phyloP scores from a whole-genome alignment of 2,329 filamentous ascomycete genomes.

The Claviceps capensis region DNA sequence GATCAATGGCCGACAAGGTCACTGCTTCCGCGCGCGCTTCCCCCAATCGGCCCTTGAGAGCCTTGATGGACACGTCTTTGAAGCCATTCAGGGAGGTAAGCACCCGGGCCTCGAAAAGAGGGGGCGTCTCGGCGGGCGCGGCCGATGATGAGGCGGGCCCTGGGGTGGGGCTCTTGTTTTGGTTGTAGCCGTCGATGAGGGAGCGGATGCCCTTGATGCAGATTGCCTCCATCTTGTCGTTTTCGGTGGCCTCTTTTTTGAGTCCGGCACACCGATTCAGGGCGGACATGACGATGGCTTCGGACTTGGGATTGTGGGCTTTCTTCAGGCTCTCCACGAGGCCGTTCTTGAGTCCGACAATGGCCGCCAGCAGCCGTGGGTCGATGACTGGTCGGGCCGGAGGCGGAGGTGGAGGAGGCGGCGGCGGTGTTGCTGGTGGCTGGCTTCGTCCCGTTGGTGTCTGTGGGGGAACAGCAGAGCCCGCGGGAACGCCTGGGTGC shows the following conservation, averaged over 20 bases:
- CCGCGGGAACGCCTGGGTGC: neutral
- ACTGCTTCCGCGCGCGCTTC: conserved; percentile 30
- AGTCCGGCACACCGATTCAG: conserved; percentile 37
- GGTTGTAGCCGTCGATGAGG: conserved; percentile 28
- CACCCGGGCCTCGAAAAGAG: conserved; percentile 26
- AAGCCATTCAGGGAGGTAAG: conserved; percentile 28
- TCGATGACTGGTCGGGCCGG: conserved; percentile 26
- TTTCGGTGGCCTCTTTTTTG: conserved; percentile 28
- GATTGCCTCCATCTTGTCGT: conserved; percentile 32
- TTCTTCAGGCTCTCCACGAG: conserved; percentile 32
- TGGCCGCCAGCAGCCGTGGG: conserved; percentile 26
- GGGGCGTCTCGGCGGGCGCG: conserved; percentile 12
- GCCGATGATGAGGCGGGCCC: neutral
- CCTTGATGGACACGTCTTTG: conserved; percentile 30
- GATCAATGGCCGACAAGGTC: conserved; percentile 36
- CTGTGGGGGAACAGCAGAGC: conserved; percentile 6
- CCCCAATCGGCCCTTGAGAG: conserved; percentile 26
- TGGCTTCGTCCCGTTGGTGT: conserved; percentile 9
- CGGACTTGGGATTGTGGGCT: conserved; percentile 26
- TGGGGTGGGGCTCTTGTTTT: conserved; percentile 22
- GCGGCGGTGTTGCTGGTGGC: conserved; percentile 15
- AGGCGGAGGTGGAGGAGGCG: conserved; percentile 4
- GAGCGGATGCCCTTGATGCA: conserved; percentile 29
- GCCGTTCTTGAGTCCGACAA: conserved; percentile 33
- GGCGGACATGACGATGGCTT: conserved; percentile 38